Evolutionary conservation across 2,329 filamentous ascomycete species (phyloP), one percentile per base, ranked within the genome.

Genomic region (Lasiodiplodia gonubiensis): DNA sequence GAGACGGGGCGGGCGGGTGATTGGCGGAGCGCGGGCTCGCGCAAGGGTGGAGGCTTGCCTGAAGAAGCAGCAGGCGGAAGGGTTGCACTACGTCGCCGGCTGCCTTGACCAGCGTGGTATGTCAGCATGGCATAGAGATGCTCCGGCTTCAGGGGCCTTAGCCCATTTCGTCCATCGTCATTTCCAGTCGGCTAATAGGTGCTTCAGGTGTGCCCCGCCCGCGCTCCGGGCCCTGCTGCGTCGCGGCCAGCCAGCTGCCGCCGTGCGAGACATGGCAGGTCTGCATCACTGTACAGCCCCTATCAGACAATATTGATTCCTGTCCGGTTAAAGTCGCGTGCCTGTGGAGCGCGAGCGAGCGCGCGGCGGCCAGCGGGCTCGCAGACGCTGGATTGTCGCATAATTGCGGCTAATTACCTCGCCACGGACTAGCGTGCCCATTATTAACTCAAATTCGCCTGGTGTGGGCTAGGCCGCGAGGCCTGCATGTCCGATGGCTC

Each of bases 131-230:
- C 59, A 63, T 48, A 51, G 42, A 63, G 59, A 63, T 63, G 59
- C 59, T 63, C 59, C 59, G 61, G 48, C 61, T 33, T 66, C 64
- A 66, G 64, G 64, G 61, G 61, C 53, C 39, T 54, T 37, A 25
- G 55, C 63, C 51, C 39, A 39, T 61, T 61, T 33, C 64, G 64
- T 59, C 23, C 64, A 66, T 66, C 64, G 39, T 66, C 64, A 66
- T 66, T 59, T 66, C 64, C 39, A 49, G 46, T 59, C 46, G 64
- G 64, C 52, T 49, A 66, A 66, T 55, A 51, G 42, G 63, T 55
- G 51, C 63, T 66, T 66, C 63, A 66, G 51, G 39, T 57, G 52
- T 39, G 57, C 57, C 59, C 27, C 42, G 59, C 59, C 57, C 59
- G 27, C 53, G 63, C 63, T 23, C 63, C 46, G 48, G 39, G 18